Base-by-base conservation (phyloP, 164 flowering plant genomes). In the Santalum album region DNA sequence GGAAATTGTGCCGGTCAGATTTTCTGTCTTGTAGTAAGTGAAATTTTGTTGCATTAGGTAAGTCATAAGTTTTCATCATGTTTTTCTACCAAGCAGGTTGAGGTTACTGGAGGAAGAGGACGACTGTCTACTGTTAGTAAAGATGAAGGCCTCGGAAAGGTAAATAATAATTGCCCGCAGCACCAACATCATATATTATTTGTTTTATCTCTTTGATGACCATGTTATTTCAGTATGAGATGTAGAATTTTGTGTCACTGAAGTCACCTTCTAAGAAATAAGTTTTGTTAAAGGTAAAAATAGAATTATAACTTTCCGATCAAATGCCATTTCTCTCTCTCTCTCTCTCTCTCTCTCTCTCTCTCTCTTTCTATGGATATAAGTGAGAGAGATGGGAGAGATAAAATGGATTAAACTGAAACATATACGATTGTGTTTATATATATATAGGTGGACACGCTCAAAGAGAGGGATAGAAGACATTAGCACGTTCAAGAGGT, bases 1-100 rank as follows among this genome's bases (percentile, higher is more conserved):
- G 94, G 96, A 91, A 72, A 86, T 88, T 66, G 82, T 75, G 58
- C 89, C 96, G 54, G 98, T 83, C 48, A 54, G 78, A 40, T 51
- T 35, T 49, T 32, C 40, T 23, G 1, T 57, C 20, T 44, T 24
- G 0, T 20, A 25, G 19, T 18, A 6, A 39, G 23, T 20, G 16
- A 19, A 10, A 20, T 9, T 3, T n/a, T 6, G 23, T 21, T 7
- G 21, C 23, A n/a, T 46, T 19, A 9, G 22, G 11, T 7, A 14
- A 46, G 10, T 7, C 12, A 38, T 29, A 14, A 38, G n/a, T n/a
- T 38, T 9, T 9, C 42, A 38, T 38, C 9, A 38, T 32, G 36
- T 32, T 7, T 38, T 38, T 38, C 14, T 38, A 11, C 42, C 42
- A 12, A 38, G 17, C 50, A 46, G 50, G 50, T 46, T 46, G 50